These are phyloP conservation scores for Daedalea quercina DNA, from an alignment of 768 basidiomycete species.

Conservation along the genomic window DNA sequence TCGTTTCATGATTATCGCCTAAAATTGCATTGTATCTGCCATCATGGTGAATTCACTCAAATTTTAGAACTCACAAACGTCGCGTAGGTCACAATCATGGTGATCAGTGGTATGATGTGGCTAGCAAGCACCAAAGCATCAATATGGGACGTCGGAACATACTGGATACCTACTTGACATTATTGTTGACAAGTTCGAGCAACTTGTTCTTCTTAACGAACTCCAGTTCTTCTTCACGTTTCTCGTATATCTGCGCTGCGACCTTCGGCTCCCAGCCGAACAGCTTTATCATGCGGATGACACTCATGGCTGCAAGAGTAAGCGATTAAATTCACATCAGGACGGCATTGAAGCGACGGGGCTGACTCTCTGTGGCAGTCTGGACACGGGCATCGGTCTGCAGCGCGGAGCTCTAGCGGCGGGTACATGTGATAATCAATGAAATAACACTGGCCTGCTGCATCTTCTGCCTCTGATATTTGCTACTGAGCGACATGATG, in stretches of 20 bases:
- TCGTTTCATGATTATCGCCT: conserved; percentile 32
- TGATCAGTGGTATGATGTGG: conserved; percentile 51
- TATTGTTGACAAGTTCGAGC: conserved; percentile 38
- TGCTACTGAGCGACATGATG: conserved; percentile 28
- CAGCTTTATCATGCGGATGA: conserved; percentile 44
- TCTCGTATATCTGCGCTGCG: conserved; percentile 42
- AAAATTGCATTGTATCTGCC: not conserved
- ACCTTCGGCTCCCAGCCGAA: conserved; percentile 42
- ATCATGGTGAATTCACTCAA: no score
- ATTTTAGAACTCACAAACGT: conserved; percentile 48
- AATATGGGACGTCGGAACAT: not conserved
- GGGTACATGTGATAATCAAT: not conserved
- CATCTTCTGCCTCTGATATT: conserved; percentile 33
- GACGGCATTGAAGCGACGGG: not conserved
- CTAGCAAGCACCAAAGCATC: conserved; percentile 24
- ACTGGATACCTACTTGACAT: conserved; percentile 32
- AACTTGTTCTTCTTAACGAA: conserved; percentile 49
- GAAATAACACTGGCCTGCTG: conserved; percentile 24
- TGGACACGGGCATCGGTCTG: conserved; percentile 44
- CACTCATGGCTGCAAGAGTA: conserved; percentile 21
- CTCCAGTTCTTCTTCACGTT: conserved; percentile 54
- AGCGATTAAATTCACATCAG: not conserved
- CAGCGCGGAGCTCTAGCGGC: not conserved
- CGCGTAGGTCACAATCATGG: conserved; percentile 60
- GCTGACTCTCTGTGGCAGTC: conserved; percentile 34